Percentiles rank a stretch among this genome's conserved stretches.
Evolutionary conservation across 2,329 filamentous ascomycete genomes (phyloP).

Genomic region (Trichoderma koningiopsis): DNA sequence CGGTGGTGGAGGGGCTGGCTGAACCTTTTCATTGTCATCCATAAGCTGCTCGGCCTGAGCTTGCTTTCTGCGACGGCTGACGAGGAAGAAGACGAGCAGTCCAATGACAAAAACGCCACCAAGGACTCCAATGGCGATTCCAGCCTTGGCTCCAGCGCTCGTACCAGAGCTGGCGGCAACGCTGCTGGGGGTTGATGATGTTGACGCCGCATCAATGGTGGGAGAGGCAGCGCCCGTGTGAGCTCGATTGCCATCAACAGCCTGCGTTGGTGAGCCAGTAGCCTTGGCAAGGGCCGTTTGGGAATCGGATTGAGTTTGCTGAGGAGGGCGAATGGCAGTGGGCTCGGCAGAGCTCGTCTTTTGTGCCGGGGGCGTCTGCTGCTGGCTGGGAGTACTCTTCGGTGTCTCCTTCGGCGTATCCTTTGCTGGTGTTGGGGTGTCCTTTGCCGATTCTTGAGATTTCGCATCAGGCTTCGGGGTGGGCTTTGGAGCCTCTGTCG

Average conservation of each 20-base stretch:
- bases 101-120: slow-evolving; percentile 67
- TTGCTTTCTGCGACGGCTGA: slow-evolving; percentile 71
- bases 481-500: slow-evolving; percentile 27
- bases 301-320: slow-evolving; percentile 30
- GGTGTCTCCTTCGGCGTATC: slow-evolving; percentile 9
- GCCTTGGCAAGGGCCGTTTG: slow-evolving; percentile 39
- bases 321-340: slow-evolving; percentile 22
- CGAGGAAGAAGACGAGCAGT: slow-evolving; percentile 69
- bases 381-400: slow-evolving; percentile 26
- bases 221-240: slow-evolving; percentile 31
- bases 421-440: slow-evolving; percentile 21
- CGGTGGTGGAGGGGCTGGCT: slow-evolving; percentile 28
- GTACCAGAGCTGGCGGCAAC: slow-evolving; percentile 28
- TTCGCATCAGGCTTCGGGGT: slow-evolving; percentile 25
- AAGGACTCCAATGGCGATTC: slow-evolving; percentile 81
- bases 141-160: slow-evolving; percentile 64
- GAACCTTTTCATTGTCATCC: slow-evolving; percentile 66
- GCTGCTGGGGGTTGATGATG: slow-evolving; percentile 9
- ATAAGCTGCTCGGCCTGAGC: slow-evolving; percentile 47
- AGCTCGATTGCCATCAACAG: slow-evolving; percentile 27
- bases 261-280: slow-evolving; percentile 30
- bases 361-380: slow-evolving; percentile 1
- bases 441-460: slow-evolving; percentile 15
- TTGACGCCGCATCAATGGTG: slow-evolving; percentile 29
- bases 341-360: slow-evolving; percentile 13